Percentiles rank a stretch among this genome's conserved stretches.
These are phyloP conservation scores for Aspergillus costaricaensis DNA, from an alignment of 2,329 filamentous ascomycete genomes.

Conservation along the genomic window DNA sequence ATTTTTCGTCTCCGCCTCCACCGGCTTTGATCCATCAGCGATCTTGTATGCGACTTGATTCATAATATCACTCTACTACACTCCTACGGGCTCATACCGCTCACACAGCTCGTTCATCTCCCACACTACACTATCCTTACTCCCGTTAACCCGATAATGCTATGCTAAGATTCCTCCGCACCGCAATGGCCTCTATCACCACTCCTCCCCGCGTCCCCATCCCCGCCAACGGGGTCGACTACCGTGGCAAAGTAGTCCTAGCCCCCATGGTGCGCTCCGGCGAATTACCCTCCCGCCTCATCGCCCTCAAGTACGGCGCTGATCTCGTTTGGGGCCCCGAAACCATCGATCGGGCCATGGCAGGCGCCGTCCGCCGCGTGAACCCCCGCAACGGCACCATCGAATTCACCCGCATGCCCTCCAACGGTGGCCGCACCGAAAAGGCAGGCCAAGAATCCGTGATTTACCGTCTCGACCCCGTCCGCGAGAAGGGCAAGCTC, in stretches of 20 bases:
- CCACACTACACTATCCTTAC: neutral
- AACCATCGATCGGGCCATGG: conserved; percentile 88
- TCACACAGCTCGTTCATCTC: neutral
- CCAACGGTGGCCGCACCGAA: conserved; percentile 58
- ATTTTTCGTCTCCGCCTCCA: conserved; percentile 16
- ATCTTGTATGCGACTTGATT: neutral
- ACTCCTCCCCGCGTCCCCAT: conserved; percentile 72
- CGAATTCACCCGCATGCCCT: conserved; percentile 78
- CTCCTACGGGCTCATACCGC: neutral
- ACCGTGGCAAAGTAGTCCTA: conserved; percentile 88
- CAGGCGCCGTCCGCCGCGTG: conserved; percentile 76
- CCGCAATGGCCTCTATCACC: conserved; percentile 63
- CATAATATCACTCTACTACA: neutral
- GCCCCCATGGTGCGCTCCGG: conserved; percentile 99
- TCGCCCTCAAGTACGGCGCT: conserved; percentile 91
- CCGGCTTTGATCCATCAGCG: neutral
- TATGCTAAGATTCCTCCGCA: conserved; percentile 48
- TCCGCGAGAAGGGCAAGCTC: conserved; percentile 70
- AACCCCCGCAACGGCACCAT: conserved; percentile 77
- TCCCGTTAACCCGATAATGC: conserved; percentile 25
- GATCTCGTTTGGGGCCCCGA: conserved; percentile 98
- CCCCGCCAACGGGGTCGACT: conserved; percentile 85
- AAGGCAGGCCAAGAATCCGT: conserved; percentile 59
- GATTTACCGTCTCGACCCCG: conserved; percentile 82
- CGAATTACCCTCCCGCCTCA: conserved; percentile 83